phyloP scores from a whole-genome alignment of 192 early-diverging fungal genomes.

The Cladochytrium replicatum region DNA sequence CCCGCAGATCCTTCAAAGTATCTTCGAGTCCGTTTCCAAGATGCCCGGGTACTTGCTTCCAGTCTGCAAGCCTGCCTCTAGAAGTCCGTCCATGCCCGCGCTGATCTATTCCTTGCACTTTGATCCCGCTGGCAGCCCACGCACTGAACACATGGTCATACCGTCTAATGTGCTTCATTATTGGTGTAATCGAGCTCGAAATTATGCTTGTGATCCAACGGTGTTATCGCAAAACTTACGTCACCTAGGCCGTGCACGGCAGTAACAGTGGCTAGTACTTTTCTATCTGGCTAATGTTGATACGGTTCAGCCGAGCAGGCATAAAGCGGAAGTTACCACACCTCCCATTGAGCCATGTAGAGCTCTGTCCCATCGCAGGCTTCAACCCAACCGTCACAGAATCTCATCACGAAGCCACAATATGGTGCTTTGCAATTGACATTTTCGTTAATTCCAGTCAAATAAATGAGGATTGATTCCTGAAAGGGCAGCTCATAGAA shows the following conservation, averaged over 20 bases:
- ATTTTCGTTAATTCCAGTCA: too few species aligned
- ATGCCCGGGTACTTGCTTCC: slow-evolving; percentile 39
- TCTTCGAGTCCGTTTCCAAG: slow-evolving; percentile 32
- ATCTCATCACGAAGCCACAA: too few species aligned
- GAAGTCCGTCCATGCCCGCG: slow-evolving; percentile 60
- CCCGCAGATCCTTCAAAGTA: slow-evolving; percentile 28
- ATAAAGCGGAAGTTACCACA: too few species aligned
- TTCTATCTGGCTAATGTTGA: too few species aligned
- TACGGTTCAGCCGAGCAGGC: too few species aligned
- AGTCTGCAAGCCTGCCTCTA: slow-evolving; percentile 28
- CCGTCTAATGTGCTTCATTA: slow-evolving; percentile 45
- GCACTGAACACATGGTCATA: slow-evolving; percentile 51
- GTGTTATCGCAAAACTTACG: too few species aligned
- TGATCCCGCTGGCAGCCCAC: slow-evolving; percentile 44
- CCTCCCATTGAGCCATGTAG: slow-evolving; percentile 10
- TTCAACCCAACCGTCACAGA: too few species aligned
- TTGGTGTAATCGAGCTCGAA: too few species aligned
- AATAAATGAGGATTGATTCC: too few species aligned
- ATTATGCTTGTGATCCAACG: too few species aligned
- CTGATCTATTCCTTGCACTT: slow-evolving; percentile 50
- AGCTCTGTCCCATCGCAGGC: slow-evolving; percentile 14
- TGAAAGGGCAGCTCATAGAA: too few species aligned
- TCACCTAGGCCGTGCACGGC: slow-evolving; percentile 49
- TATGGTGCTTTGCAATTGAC: too few species aligned
- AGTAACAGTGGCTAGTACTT: slow-evolving; percentile 35